Evolutionary conservation across 192 early-diverging fungal genomes (phyloP).

Genomic region (Coemansia biformis): DNA sequence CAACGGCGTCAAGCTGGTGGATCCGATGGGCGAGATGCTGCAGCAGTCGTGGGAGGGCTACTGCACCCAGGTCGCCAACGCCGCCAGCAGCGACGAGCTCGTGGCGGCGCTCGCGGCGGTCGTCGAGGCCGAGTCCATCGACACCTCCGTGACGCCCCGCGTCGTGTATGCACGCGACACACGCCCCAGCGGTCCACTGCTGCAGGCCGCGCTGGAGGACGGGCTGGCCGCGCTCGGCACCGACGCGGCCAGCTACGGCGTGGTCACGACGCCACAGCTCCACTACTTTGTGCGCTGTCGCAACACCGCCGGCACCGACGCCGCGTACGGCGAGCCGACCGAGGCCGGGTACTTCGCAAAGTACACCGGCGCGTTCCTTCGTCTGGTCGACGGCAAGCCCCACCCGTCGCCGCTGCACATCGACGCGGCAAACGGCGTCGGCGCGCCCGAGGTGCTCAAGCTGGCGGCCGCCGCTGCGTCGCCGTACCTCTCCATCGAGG

Average conservation of each 20-base stretch:
- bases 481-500: constrained; percentile 59
- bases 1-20: constrained; percentile 98
- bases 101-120: constrained; percentile 61
- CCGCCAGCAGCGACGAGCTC: constrained; percentile 60
- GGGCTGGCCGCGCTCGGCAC: constrained; percentile 72
- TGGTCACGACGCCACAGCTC: constrained; percentile 94
- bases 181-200: constrained; percentile 77
- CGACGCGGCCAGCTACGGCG: constrained; percentile 69
- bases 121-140: constrained; percentile 61
- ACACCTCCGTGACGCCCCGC: constrained; percentile 57
- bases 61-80: constrained; percentile 87
- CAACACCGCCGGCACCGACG: constrained; percentile 69
- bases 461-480: constrained; percentile 62
- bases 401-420: constrained; percentile 65
- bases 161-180: constrained; percentile 92
- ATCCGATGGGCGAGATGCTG: constrained; percentile 98
- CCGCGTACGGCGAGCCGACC: constrained; percentile 83
- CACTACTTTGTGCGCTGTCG: constrained; percentile 90
- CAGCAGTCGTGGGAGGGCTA: constrained; percentile 91
- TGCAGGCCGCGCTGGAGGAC: constrained; percentile 75
- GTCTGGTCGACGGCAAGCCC: constrained; percentile 69
- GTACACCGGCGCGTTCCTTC: constrained; percentile 76
- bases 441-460: constrained; percentile 82
- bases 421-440: constrained; percentile 96
- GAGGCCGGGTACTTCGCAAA: constrained; percentile 92